Evolutionary conservation across 1,139 yeast genomes (phyloP), one percentile per base, ranked within the genome.

Genomic region (Sugiyamaella sp.): DNA sequence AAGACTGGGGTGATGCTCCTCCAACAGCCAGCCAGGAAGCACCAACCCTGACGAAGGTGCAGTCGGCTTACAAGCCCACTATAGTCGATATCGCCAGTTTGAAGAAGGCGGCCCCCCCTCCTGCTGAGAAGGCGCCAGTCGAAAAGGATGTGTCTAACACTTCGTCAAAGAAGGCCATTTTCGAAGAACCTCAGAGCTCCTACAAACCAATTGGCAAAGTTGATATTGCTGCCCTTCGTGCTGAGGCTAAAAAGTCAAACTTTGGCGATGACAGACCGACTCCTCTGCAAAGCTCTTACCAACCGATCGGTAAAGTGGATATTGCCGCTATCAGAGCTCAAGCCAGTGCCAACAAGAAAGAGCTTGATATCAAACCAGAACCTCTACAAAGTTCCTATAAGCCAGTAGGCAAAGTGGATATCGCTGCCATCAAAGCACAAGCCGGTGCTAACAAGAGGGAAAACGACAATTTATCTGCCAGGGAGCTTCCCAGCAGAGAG

Each of bases 1-100:
- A 74, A 27, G 84, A 80, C 57, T 86, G 93, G 91, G 78, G 75
- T 50, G 77, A 76, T 40, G 88, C 83, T 49, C 72, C 75, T 3
- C 66, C 70, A 1, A 67, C 67, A 9, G 61, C 60, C 22, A 72
- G 75, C 71, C 59, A 63, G 75, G 80, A 69, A 67, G 75, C 56
- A 73, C 54, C 56, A 22, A 45, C 39, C 16, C 55, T 68, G 40
- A 75, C 70, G 76, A 77, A 67, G 63, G 81, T 81, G 21, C 82
- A 86, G 27, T 76, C 88, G 10, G 83, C 89, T n/a, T 86, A 86
- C 69, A 80, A 79, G 64, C 89, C 95, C 39, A 80, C 87, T 27
- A 76, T 75, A 61, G 81, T 78, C 24, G 79, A 78, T 58, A 70
- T 77, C 48, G 67, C 74, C 19, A 71, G 74, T 16, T 65, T 75